Evolutionary conservation across 83 land plant species (phyloP).

Genomic region (Diphasiastrum complanatum): DNA sequence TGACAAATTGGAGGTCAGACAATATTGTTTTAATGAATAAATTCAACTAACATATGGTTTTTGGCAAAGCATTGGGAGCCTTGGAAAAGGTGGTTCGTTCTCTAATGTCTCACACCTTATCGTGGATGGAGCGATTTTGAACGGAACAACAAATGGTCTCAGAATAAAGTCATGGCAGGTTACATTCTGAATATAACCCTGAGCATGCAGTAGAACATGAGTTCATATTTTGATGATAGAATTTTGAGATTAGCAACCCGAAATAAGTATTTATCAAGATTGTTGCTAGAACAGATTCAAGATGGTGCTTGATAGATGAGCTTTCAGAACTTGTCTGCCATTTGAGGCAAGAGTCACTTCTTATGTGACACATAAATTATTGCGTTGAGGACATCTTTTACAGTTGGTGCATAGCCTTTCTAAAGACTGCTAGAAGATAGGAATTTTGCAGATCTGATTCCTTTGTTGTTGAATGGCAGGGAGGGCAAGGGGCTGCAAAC

Average conservation of each 20-base stretch:
- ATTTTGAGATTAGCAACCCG: background rate
- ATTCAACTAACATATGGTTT: background rate
- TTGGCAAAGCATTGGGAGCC: conserved; percentile 52
- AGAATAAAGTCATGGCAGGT: conserved; percentile 84
- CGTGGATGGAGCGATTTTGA: conserved; percentile 43
- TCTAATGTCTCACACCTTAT: conserved; percentile 42
- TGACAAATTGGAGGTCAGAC: too few species aligned
- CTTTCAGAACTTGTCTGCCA: too few species aligned
- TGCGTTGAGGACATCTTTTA: too few species aligned
- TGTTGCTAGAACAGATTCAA: too few species aligned
- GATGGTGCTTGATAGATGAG: too few species aligned
- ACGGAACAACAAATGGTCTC: conserved; percentile 57
- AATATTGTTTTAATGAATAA: background rate
- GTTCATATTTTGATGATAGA: background rate
- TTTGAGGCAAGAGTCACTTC: too few species aligned
- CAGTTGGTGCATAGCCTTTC: background rate
- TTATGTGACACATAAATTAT: too few species aligned
- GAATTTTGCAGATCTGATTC: background rate
- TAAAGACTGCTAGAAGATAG: background rate
- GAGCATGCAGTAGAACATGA: background rate
- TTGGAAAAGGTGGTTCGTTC: conserved; percentile 56
- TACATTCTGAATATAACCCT: background rate
- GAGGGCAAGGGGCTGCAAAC: conserved; percentile 58
- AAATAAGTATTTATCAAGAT: too few species aligned
- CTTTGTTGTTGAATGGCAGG: conserved; percentile 36